Percentiles rank a stretch among this genome's conserved stretches.
These are phyloP conservation scores for Linnemannia hyalina DNA, from an alignment of 192 early-diverging fungal species.

Conservation along the genomic window DNA sequence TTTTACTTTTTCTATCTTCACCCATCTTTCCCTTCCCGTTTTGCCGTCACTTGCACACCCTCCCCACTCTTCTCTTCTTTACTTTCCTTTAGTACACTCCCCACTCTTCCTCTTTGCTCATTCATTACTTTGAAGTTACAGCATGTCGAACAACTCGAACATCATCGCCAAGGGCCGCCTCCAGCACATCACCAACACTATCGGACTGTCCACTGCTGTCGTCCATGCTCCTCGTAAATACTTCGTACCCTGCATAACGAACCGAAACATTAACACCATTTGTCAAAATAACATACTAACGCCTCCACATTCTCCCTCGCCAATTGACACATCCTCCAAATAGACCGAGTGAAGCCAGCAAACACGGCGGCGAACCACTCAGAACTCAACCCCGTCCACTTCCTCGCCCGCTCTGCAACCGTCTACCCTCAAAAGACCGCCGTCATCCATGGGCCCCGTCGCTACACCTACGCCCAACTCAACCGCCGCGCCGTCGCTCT, in stretches of 20 bases:
- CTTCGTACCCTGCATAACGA: background rate
- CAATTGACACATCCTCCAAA: no score
- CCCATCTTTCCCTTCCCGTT: background rate
- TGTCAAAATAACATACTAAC: background rate
- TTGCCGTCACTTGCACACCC: background rate
- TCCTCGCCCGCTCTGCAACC: slow-evolving; percentile 63
- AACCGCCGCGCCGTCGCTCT: slow-evolving; percentile 60
- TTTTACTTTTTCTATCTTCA: background rate
- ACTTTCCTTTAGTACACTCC: slow-evolving; percentile 1
- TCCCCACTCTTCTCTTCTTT: background rate
- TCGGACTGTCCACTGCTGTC: slow-evolving; percentile 19
- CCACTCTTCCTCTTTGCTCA: background rate
- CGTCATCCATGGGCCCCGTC: slow-evolving; percentile 55
- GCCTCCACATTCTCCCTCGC: background rate
- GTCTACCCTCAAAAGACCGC: slow-evolving; percentile 65
- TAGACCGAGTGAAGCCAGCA: slow-evolving; percentile 46
- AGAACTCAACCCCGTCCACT: slow-evolving; percentile 66
- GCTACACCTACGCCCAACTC: slow-evolving; percentile 62
- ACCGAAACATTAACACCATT: background rate
- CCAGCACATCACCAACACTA: slow-evolving; percentile 44
- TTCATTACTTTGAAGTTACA: slow-evolving; percentile 3
- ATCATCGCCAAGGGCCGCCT: slow-evolving; percentile 44
- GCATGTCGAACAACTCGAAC: slow-evolving; percentile 18
- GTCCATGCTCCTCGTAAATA: slow-evolving; percentile 35
- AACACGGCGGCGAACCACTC: slow-evolving; percentile 32